Conservation (phyloP, 495 filamentous ascomycete species). For the Tuber calosporum region DNA sequence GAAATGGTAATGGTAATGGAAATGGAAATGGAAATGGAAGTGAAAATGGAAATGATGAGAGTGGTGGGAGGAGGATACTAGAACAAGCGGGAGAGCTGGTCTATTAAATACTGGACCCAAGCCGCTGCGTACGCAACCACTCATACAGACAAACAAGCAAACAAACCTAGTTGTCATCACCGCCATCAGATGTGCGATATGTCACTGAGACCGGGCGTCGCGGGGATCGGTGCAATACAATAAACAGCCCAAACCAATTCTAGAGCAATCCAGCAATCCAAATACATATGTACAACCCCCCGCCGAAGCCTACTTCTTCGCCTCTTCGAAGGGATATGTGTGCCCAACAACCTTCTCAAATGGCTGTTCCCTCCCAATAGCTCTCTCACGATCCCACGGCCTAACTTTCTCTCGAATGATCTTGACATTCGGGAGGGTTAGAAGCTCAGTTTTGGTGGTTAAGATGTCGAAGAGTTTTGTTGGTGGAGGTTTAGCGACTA, state of each 20-base stretch:
- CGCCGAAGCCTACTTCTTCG: background rate
- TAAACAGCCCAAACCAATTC: background rate
- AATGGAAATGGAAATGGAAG: background rate
- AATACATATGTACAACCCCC: constrained; percentile 4
- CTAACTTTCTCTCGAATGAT: constrained; percentile 56
- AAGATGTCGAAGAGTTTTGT: constrained; percentile 49
- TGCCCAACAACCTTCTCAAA: constrained; percentile 65
- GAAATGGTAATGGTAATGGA: too few relatives aligned
- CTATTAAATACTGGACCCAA: background rate
- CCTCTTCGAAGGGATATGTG: constrained; percentile 36
- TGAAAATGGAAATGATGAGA: background rate
- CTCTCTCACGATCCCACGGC: constrained; percentile 62
- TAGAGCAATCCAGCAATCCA: background rate
- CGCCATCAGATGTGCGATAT: too few relatives aligned
- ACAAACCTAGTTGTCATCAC: background rate
- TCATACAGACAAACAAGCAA: too few relatives aligned
- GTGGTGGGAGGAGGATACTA: background rate
- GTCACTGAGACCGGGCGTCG: background rate
- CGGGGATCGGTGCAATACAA: too few relatives aligned
- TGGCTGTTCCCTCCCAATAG: constrained; percentile 75
- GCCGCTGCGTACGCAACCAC: background rate
- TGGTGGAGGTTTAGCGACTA: constrained; percentile 55
- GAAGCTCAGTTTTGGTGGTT: constrained; percentile 44
- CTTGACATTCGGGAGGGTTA: constrained; percentile 61
- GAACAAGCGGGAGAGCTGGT: background rate